A percentile compares a stretch with the other conserved stretches of the same genome.
phyloP scores from a whole-genome alignment of 1,284 basidiomycete species.

The Cutaneotrichosporon cutaneum region DNA sequence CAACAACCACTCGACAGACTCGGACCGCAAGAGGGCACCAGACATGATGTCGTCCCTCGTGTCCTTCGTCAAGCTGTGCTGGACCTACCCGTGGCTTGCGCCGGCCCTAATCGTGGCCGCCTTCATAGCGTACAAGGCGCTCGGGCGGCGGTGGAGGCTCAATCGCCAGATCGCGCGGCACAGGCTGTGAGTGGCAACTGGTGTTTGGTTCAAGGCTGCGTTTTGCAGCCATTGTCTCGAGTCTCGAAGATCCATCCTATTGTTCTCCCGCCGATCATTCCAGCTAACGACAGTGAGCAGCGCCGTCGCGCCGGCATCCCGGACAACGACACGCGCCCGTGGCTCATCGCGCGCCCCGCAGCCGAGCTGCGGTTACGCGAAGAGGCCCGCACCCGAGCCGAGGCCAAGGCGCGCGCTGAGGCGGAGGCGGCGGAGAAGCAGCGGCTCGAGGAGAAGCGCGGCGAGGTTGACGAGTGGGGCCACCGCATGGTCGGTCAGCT shows the following conservation, averaged over 20 bases:
- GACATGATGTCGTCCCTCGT: slow-evolving; percentile 8
- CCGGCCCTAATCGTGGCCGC: not conserved
- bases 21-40: not conserved
- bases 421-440: slow-evolving; percentile 11
- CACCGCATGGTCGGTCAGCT: slow-evolving; percentile 13
- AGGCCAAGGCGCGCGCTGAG: not conserved
- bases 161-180: slow-evolving; percentile 10
- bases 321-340: slow-evolving; percentile 26
- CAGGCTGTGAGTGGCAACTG: slow-evolving; percentile 11
- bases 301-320: slow-evolving; percentile 29
- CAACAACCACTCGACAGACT: not conserved
- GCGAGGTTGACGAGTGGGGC: slow-evolving; percentile 26
- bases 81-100: not conserved
- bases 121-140: slow-evolving; percentile 3
- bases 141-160: slow-evolving; percentile 4
- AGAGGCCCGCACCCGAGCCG: slow-evolving; percentile 7
- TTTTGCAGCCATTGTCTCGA: not conserved
- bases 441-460: slow-evolving; percentile 13
- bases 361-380: slow-evolving; percentile 25
- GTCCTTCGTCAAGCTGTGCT: slow-evolving; percentile 8
- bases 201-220: not conserved
- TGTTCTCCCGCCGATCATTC: not conserved
- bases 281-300: slow-evolving; percentile 20
- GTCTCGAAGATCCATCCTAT: not conserved
- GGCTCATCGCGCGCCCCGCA: slow-evolving; percentile 23